Evolutionary conservation across 176 grass and related monocot species (phyloP), one percentile per base, ranked within the genome.

Genomic region (Oryza coarctata): DNA sequence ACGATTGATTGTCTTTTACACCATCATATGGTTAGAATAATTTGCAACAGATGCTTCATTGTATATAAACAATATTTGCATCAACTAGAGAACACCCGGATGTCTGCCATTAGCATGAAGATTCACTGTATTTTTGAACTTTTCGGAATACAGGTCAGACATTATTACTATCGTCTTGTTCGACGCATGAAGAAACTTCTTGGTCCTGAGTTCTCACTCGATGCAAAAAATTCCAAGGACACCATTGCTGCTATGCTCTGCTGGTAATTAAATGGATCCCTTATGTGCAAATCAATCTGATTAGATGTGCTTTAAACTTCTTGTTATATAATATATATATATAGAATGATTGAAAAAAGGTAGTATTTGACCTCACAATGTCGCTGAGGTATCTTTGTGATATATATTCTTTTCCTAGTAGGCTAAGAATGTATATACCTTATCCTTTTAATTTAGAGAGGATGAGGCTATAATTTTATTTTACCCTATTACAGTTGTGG

Each of bases 131-230:
- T 60, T 60, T 57, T 88, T 78, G 1, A n/a, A 55, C 20, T 27
- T 44, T 20, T 71, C 84, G 43, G 39, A 80, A 75, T 92, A 76
- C 86, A 99, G 97, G 97, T 99, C 40, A 92, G 97, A 26, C 97
- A 99, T 94, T 99, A 99, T 89, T 99, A 94, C 75, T 99, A 99
- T 86, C 93, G 97, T 33, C 97, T 96, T 76, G 97, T 99, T 45
- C 89, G 97, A 77, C 89, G 97, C 31, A 90, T 99, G 93, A 99
- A 99, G 77, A 99, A 99, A 41, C 85, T 99, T 88, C 78, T 99
- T 77, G 97, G 93, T 86, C 97, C 97, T 75, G 89, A 83, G 18
- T 91, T 93, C 75, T 94, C 83, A 85, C 91, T 99, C 60, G 96
- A 99, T 90, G 96, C 96, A 83, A 93, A 93, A 85, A 95, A 99